phyloP scores from a whole-genome alignment of 176 grass and related monocot genomes.

The Eragrostis nindensis region DNA sequence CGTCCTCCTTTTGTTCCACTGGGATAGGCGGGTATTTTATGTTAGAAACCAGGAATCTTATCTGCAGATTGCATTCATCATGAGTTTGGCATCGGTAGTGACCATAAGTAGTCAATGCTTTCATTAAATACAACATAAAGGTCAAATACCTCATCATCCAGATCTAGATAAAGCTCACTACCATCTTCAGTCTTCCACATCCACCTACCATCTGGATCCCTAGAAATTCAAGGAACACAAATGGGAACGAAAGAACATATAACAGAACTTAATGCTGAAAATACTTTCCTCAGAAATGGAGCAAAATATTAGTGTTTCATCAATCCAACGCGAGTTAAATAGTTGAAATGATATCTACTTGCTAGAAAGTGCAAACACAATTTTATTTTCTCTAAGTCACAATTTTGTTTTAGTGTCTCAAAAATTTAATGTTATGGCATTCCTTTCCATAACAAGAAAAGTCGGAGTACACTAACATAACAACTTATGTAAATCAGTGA shows the following conservation, averaged over 20 bases:
- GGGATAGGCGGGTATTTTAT: conserved; percentile 85
- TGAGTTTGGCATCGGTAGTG: conserved; percentile 2
- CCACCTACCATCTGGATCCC: conserved; percentile 80
- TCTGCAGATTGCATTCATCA: conserved; percentile 52
- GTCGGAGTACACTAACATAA: not conserved
- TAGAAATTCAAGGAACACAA: conserved; percentile 31
- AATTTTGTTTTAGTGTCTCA: conserved; percentile 12
- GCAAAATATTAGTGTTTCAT: not conserved
- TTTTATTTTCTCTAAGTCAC: not conserved
- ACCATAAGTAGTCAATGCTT: not conserved
- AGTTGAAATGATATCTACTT: not conserved
- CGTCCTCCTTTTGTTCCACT: conserved; percentile 76
- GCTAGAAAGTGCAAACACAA: not conserved
- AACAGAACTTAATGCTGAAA: not conserved
- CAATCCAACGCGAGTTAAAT: not conserved
- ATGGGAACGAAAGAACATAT: conserved; percentile 30
- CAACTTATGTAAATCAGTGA: not conserved
- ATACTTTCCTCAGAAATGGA: not conserved
- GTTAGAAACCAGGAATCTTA: conserved; percentile 77
- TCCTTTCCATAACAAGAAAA: conserved; percentile 2
- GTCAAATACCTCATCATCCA: conserved; percentile 77
- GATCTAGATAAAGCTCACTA: conserved; percentile 69
- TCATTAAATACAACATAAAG: conserved; percentile 15
- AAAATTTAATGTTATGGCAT: not conserved
- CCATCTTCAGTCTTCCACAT: conserved; percentile 48